Base-by-base conservation (phyloP, 2,329 filamentous ascomycete genomes). In the Epichloe aotearoae region DNA sequence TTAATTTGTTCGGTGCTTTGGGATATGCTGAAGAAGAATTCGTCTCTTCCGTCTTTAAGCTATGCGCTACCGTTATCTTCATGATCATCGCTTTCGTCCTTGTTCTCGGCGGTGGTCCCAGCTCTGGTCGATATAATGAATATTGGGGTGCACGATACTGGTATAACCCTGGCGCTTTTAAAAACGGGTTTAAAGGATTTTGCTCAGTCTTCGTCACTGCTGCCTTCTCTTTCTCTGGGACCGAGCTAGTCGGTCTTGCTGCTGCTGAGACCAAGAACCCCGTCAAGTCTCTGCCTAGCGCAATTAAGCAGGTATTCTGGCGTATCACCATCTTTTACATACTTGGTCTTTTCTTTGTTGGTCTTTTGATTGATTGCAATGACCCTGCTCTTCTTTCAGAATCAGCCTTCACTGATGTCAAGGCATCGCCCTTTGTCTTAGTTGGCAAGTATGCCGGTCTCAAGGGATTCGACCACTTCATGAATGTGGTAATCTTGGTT, bases 261-360 rank as follows among this genome's bases (percentile, higher is more conserved):
- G 52, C 52, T 17, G 52, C 52, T 2, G 85, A 89, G 65, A 79
- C 84, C 0, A 67, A 70, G 12, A 86, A 87, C 61, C 84, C 84
- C 0, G 75, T 79, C 50, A 82, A 86, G 61, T 79, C 83, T 0
- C 75, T 95, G 1, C 89, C 89, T 0, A 82, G 80, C 2, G 89
- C 89, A 4, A 83, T 91, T 60, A 93, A 93, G 70, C 88, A 94
- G 63, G 86, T 78, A 34, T 78, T 78, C 53, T 78, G 75, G 74
- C 73, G 75, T 56, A 77, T 78, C 52, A 75, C 72, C 0, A 61
- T 77, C 56, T 79, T 79, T 55, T 79, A 79, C 53, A 64, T 78
- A 44, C 64, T 78, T 3, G 73, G 73, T 38, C 68, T 79, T 14
- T 67, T 74, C 49, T 72, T 77, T 12, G 69, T 77, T 15, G 74